phyloP scores from a whole-genome alignment of 176 grass and related monocot genomes.

The Oryza punctata region DNA sequence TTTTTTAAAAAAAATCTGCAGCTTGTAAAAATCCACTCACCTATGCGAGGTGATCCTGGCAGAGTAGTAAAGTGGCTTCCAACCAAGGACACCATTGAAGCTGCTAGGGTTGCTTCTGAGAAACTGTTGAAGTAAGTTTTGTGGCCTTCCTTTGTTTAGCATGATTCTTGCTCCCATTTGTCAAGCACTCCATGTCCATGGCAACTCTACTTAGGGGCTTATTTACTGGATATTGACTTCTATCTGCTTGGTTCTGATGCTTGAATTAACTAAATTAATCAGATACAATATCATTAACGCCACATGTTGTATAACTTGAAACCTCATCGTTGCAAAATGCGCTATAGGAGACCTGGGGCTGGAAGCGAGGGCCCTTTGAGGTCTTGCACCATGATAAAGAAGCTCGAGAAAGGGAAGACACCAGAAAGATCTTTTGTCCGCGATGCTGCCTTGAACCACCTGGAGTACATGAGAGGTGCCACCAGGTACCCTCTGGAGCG shows the following conservation, averaged over 20 bases:
- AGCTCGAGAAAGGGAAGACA: conserved; percentile 53
- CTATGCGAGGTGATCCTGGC: conserved; percentile 77
- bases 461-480: conserved; percentile 57
- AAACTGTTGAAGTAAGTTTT: conserved; percentile 76
- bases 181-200: conserved; percentile 2
- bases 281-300: neutral
- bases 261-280: conserved; percentile 4
- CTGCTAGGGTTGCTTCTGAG: conserved; percentile 81
- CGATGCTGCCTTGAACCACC: conserved; percentile 63
- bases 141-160: neutral
- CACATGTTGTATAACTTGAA: neutral
- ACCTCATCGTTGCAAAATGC: conserved; percentile 9
- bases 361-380: conserved; percentile 55
- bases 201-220: neutral
- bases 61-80: conserved; percentile 69
- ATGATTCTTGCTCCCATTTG: neutral
- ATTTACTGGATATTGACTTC: neutral
- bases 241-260: neutral
- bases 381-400: conserved; percentile 69
- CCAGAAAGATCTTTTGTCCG: conserved; percentile 48
- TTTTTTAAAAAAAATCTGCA: conserved; percentile 35
- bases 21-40: conserved; percentile 98
- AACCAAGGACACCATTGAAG: conserved; percentile 53
- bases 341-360: conserved; percentile 68
- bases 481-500: conserved; percentile 80